These are phyloP conservation scores for Hymenoscyphus linearis DNA, from an alignment of 2,329 filamentous ascomycete species.

Conservation along the genomic window DNA sequence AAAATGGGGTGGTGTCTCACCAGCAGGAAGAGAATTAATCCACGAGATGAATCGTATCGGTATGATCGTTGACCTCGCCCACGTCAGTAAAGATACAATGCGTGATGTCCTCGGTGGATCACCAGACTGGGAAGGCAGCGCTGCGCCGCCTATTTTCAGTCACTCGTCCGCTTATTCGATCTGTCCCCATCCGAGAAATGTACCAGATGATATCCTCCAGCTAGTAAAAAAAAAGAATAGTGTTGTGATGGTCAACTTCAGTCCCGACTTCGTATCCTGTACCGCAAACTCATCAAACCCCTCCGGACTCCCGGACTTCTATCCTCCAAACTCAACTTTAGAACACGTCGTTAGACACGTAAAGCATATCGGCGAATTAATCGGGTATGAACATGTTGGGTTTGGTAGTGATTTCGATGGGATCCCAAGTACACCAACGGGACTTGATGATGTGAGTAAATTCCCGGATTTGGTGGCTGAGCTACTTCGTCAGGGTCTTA, in stretches of 20 bases:
- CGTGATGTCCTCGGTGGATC: conserved; percentile 66
- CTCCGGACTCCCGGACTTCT: conserved; percentile 62
- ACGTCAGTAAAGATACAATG: conserved; percentile 78
- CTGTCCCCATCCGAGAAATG: conserved; percentile 86
- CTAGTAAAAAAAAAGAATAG: conserved; percentile 69
- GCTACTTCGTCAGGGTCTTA: conserved; percentile 67
- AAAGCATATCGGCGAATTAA: conserved; percentile 71
- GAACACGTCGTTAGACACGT: conserved; percentile 76
- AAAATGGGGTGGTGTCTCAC: conserved; percentile 67
- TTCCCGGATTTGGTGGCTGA: conserved; percentile 75
- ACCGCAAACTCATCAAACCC: conserved; percentile 43
- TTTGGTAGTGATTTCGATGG: conserved; percentile 88
- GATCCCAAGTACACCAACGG: conserved; percentile 59
- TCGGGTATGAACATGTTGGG: conserved; percentile 85
- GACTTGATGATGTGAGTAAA: conserved; percentile 79
- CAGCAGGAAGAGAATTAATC: conserved; percentile 62
- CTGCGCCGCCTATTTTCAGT: conserved; percentile 81
- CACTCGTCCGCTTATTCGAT: conserved; percentile 78
- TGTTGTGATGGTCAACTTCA: conserved; percentile 88
- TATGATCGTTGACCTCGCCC: conserved; percentile 87
- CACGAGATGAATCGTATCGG: conserved; percentile 91
- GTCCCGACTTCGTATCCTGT: conserved; percentile 78
- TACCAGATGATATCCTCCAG: conserved; percentile 75
- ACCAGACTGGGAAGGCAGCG: conserved; percentile 61
- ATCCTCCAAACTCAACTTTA: conserved; percentile 66